Conservation (phyloP, 169 alveolate genomes). For the Plasmodium gaboni region DNA sequence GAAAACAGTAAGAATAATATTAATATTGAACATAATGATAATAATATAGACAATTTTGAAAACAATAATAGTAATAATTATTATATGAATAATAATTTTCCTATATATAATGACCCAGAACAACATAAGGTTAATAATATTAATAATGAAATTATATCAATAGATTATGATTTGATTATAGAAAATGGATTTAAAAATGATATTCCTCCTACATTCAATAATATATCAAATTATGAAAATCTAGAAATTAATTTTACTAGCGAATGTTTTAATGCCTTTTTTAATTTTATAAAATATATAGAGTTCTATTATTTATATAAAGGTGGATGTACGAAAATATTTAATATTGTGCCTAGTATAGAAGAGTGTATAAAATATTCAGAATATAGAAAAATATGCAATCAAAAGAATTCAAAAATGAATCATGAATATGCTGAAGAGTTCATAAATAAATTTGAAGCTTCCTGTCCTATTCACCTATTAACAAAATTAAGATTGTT, state of each 20-base stretch:
- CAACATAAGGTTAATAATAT: neutral
- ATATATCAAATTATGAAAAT: conserved; percentile 27
- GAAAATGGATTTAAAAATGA: conserved; percentile 58
- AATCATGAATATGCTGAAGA: conserved; percentile 15
- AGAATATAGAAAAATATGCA: conserved; percentile 36
- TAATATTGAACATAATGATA: neutral
- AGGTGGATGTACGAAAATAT: conserved; percentile 54
- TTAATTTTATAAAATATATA: conserved; percentile 44
- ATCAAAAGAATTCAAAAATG: conserved; percentile 27
- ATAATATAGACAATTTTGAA: neutral
- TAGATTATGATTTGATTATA: conserved; percentile 35
- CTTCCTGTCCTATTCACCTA: conserved; percentile 66
- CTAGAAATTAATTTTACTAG: conserved; percentile 29
- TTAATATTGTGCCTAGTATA: conserved; percentile 50
- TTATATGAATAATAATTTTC: neutral
- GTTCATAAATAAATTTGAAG: conserved; percentile 56
- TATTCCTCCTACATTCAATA: conserved; percentile 45
- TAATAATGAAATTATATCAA: conserved; percentile 2
- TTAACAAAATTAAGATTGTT: conserved; percentile 46
- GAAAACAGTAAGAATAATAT: neutral
- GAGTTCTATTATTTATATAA: conserved; percentile 60
- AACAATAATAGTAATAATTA: conserved; percentile 3
- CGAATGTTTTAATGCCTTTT: conserved; percentile 41
- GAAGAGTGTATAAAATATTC: conserved; percentile 66
- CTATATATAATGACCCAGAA: neutral